Percentiles rank a stretch among this genome's conserved stretches.
These are phyloP conservation scores for Mortierella sp. DNA, from an alignment of 371 early-diverging fungal species.

Conservation along the genomic window DNA sequence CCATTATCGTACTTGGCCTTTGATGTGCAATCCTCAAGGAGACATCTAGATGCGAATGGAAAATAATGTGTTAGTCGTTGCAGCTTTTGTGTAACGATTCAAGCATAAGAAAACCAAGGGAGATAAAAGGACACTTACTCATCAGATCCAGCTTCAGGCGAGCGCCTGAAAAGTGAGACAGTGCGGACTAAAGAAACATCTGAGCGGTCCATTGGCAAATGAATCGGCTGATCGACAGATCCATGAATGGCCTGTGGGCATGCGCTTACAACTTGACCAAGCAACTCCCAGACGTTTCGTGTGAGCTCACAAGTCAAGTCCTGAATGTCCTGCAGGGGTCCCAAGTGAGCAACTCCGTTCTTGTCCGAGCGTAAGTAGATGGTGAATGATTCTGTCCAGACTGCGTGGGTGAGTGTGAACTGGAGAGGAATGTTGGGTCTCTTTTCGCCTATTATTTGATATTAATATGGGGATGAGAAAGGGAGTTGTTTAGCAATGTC, in stretches of 20 bases:
- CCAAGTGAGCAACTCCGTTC: constrained; percentile 62
- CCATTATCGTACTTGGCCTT: constrained; percentile 23
- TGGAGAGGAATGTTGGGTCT: constrained; percentile 53
- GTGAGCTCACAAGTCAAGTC: constrained; percentile 13
- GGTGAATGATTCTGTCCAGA: constrained; percentile 23
- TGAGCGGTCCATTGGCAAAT: constrained; percentile 35
- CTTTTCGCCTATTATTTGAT: constrained; percentile 58
- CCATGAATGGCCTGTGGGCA: constrained; percentile 41
- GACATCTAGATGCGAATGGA: neutral
- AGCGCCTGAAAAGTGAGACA: constrained; percentile 32
- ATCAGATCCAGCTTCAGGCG: constrained; percentile 29
- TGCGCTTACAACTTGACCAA: neutral
- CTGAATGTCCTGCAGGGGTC: constrained; percentile 51
- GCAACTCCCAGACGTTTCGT: constrained; percentile 24
- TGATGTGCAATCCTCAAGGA: constrained; percentile 32
- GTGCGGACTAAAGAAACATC: constrained; percentile 22
- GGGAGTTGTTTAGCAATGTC: constrained; percentile 63
- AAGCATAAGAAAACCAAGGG: neutral
- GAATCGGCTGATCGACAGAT: constrained; percentile 50
- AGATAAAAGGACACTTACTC: constrained; percentile 31
- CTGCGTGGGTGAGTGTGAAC: constrained; percentile 54
- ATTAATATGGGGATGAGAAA: neutral
- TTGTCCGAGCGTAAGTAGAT: constrained; percentile 59
- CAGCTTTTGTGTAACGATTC: neutral
- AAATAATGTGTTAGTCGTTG: neutral